Evolutionary conservation across 2,329 filamentous ascomycete genomes (phyloP), one percentile per base, ranked within the genome.

Genomic region (Apiospora kogelbergensis): DNA sequence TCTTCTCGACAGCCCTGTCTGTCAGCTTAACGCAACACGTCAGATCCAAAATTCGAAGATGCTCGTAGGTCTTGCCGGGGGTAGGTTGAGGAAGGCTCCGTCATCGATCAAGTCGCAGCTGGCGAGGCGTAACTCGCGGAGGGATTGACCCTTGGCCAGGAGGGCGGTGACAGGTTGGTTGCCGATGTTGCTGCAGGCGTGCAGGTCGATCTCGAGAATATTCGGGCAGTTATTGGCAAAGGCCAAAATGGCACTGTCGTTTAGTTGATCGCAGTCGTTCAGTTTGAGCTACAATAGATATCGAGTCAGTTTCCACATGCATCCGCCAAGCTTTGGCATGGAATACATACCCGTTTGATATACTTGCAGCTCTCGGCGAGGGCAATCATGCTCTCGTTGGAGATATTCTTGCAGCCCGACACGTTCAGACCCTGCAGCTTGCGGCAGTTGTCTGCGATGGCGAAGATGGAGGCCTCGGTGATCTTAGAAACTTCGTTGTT

Each of bases 151-250:
- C 73, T 92, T 91, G 26, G 89, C 86, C 65, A 99, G 86, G 17
- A 99, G 88, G 2, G 91, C 88, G 0, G 93, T 95, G 65, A 99
- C 88, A 0, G 96, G 93, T 30, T 90, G 88, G 77, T 97, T 96
- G 71, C 93, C 93, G 73, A 99, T 90, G 63, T 90, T 86, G 68
- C 85, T 86, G 83, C 96, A 97, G 74, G 94, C 92, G 74, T 97
- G 93, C 17, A 99, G 88, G 78, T 99, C 96, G 71, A 99, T 97
- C 80, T 99, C 96, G 71, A 99, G 90, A 41, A 99, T 94, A 73
- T 97, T 95, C 15, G 91, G 93, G 78, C 95, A 98, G 80, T 97
- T 89, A 63, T 90, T 85, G 6, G 96, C 95, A 78, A 99, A 97
- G 3, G 94, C 93, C 69, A 93, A 84, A 72, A 98, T 91, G 7